A percentile compares a stretch with the other conserved stretches of the same genome.
Conservation (phyloP, 495 filamentous ascomycete genomes). For the Tetracladium marchalianum region DNA sequence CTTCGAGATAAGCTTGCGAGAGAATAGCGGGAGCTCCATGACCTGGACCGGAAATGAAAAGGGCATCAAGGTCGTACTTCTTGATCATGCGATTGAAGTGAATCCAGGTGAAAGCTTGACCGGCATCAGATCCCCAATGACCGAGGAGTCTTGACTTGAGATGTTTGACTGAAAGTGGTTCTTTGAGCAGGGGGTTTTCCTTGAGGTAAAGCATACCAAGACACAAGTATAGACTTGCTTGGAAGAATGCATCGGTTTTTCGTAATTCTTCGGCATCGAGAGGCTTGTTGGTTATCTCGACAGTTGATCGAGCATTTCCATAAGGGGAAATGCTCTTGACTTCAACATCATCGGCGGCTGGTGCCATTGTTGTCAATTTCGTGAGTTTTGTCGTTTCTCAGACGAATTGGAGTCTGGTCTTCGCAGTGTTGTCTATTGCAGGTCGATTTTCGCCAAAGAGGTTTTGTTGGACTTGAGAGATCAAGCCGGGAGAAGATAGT, state of each 20-base stretch:
- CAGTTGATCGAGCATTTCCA: conserved; percentile 53
- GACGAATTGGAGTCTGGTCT: no score
- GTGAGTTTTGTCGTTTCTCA: no score
- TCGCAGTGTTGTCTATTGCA: no score
- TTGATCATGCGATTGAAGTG: conserved; percentile 71
- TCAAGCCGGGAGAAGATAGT: no score
- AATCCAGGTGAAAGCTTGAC: conserved; percentile 66
- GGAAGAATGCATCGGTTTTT: conserved; percentile 58
- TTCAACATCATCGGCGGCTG: conserved; percentile 14
- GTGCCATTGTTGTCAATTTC: not conserved
- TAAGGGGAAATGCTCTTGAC: conserved; percentile 49
- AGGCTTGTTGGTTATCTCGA: conserved; percentile 40
- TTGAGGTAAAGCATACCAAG: conserved; percentile 68
- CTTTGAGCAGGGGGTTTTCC: conserved; percentile 54
- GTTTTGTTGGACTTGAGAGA: no score
- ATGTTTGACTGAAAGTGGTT: conserved; percentile 51
- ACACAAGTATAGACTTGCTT: conserved; percentile 60
- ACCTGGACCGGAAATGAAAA: conserved; percentile 63
- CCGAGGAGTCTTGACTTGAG: conserved; percentile 61
- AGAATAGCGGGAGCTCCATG: conserved; percentile 63
- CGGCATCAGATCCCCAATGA: conserved; percentile 66
- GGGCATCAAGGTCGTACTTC: conserved; percentile 59
- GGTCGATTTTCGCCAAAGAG: no score
- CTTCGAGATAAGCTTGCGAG: conserved; percentile 64
- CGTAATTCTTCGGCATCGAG: conserved; percentile 52